phyloP scores from a whole-genome alignment of 257 asterid species.

The Penstemon eatonii region DNA sequence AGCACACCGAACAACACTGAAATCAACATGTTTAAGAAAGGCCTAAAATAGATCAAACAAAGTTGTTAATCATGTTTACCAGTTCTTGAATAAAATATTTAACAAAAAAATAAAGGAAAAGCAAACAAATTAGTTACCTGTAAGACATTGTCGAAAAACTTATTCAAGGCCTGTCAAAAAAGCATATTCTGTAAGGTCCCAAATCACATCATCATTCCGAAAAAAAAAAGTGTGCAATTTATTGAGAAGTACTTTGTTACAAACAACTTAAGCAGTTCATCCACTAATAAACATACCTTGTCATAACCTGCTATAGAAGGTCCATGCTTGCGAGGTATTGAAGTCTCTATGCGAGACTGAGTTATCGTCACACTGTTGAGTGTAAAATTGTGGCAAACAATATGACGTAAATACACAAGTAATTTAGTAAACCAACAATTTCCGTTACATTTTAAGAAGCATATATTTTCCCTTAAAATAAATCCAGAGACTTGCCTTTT shows the following conservation, averaged over 20 bases:
- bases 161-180: conserved; percentile 74
- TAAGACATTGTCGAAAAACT: conserved; percentile 77
- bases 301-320: conserved; percentile 94
- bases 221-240: not conserved
- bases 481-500: conserved; percentile 57
- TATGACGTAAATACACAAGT: not conserved
- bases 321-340: conserved; percentile 98
- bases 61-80: conserved; percentile 14
- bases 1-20: conserved; percentile 88
- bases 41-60: conserved; percentile 55
- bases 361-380: conserved; percentile 73
- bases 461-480: conserved; percentile 2
- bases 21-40: conserved; percentile 75
- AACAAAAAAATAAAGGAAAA: conserved; percentile 20
- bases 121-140: conserved; percentile 46
- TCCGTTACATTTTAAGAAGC: not conserved
- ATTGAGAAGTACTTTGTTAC: not conserved
- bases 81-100: conserved; percentile 13
- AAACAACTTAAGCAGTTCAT: not conserved
- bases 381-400: not conserved
- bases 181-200: conserved; percentile 13
- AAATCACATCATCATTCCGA: not conserved
- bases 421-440: not conserved
- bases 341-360: conserved; percentile 84
- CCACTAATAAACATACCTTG: conserved; percentile 50